Percentiles rank a stretch among this genome's conserved stretches.
Conservation (phyloP, 2,329 filamentous ascomycete species). For the Colletotrichum agaves region DNA sequence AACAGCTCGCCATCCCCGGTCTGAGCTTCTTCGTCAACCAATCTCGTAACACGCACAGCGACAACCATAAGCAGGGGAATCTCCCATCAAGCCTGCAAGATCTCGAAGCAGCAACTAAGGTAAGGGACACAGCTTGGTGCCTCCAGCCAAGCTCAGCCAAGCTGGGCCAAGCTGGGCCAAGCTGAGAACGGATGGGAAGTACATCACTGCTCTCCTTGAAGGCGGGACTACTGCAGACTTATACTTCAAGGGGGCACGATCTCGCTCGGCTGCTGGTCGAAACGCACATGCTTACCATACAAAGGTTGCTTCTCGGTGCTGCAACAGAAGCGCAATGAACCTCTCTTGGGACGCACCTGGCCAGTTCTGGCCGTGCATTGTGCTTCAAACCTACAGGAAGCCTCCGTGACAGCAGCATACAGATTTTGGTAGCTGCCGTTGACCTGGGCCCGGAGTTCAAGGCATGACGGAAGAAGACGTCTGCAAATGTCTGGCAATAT, state of each 20-base stretch:
- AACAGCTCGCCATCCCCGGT: conserved; percentile 15
- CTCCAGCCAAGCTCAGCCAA: background rate
- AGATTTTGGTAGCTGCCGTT: conserved; percentile 13
- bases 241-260: conserved; percentile 37
- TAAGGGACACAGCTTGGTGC: conserved; percentile 1
- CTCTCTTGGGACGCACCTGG: background rate
- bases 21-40: conserved; percentile 17
- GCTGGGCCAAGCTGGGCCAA: background rate
- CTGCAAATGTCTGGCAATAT: conserved; percentile 25
- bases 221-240: conserved; percentile 20
- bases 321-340: conserved; percentile 32
- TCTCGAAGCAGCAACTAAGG: background rate
- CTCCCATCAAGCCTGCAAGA: conserved; percentile 3
- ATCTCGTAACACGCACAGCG: conserved; percentile 30
- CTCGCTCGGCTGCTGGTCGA: conserved; percentile 31
- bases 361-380: conserved; percentile 25
- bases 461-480: background rate
- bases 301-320: conserved; percentile 36
- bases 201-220: conserved; percentile 18
- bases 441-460: conserved; percentile 5
- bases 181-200: conserved; percentile 23
- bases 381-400: conserved; percentile 34
- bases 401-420: conserved; percentile 17
- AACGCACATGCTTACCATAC: conserved; percentile 31
- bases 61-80: conserved; percentile 17